These are phyloP conservation scores for Biscogniauxia mediterranea DNA, from an alignment of 2,329 filamentous ascomycete genomes.

Conservation along the genomic window DNA sequence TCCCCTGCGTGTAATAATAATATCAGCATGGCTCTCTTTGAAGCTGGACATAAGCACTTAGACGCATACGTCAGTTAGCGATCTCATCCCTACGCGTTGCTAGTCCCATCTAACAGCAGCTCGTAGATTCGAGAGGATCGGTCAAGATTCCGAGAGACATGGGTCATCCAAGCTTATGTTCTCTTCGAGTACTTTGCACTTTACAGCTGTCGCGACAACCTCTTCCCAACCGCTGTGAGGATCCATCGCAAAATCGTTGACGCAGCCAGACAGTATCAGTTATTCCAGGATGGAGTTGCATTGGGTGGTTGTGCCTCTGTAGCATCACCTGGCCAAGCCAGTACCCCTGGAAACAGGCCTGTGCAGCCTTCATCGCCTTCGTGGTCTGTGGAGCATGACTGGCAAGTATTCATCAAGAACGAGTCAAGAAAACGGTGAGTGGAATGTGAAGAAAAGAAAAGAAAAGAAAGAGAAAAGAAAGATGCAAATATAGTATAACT, in stretches of 20 bases:
- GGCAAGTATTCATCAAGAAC: constrained; percentile 43
- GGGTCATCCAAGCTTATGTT: constrained; percentile 10
- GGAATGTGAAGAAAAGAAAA: too few relatives aligned
- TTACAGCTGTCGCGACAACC: constrained; percentile 9
- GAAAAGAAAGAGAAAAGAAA: too few relatives aligned
- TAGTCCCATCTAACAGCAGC: too few relatives aligned
- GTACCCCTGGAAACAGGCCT: not conserved
- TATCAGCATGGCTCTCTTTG: constrained; percentile 9
- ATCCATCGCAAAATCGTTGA: constrained; percentile 10
- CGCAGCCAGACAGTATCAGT: constrained; percentile 5
- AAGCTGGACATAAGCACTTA: constrained; percentile 6
- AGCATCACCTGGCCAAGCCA: not conserved
- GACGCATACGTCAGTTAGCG: constrained; percentile 8
- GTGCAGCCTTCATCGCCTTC: not conserved
- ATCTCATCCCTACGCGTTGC: too few relatives aligned
- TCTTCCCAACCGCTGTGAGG: constrained; percentile 8
- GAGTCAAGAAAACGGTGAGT: constrained; percentile 32
- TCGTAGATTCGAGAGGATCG: too few relatives aligned
- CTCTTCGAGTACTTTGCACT: constrained; percentile 11
- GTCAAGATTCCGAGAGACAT: constrained; percentile 7
- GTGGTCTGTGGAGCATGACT: constrained; percentile 39
- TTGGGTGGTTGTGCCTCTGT: not conserved
- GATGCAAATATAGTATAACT: too few relatives aligned
- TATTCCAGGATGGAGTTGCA: constrained; percentile 4
- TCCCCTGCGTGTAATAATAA: constrained; percentile 7